Conservation (phyloP, 225 moss, liverwort and hornwort species). For the Asterella californica region DNA sequence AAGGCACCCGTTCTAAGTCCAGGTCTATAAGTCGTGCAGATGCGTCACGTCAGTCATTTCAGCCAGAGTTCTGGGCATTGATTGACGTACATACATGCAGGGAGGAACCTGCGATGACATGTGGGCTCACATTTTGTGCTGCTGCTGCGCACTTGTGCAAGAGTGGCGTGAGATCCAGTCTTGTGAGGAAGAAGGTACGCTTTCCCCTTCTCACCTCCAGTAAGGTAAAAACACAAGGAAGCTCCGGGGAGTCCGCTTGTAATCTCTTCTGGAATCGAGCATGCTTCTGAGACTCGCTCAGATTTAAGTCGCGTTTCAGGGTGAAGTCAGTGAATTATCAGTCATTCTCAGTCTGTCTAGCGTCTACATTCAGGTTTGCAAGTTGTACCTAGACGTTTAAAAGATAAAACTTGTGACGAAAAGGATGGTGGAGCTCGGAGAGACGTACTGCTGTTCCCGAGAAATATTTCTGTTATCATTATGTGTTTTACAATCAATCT, state of each 20-base stretch:
- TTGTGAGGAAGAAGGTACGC: constrained; percentile 47
- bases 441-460: too few relatives aligned
- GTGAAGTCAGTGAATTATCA: background rate
- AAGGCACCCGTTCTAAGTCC: too few relatives aligned
- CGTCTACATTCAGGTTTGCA: background rate
- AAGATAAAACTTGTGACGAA: background rate
- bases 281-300: too few relatives aligned
- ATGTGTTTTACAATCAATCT: too few relatives aligned
- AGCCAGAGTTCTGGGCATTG: background rate
- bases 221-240: too few relatives aligned
- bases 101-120: constrained; percentile 52
- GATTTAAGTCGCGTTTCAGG: too few relatives aligned
- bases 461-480: too few relatives aligned
- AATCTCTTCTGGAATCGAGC: too few relatives aligned
- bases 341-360: background rate
- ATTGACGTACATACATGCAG: constrained; percentile 23
- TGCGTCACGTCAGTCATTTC: background rate
- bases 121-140: constrained; percentile 50
- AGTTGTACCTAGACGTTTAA: background rate
- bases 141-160: constrained; percentile 55
- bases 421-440: too few relatives aligned
- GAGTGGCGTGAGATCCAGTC: constrained; percentile 61
- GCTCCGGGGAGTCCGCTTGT: too few relatives aligned
- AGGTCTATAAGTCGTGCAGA: background rate
- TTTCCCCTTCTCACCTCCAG: background rate